phyloP scores from a whole-genome alignment of 192 early-diverging fungal species.

The Coemansia erecta region DNA sequence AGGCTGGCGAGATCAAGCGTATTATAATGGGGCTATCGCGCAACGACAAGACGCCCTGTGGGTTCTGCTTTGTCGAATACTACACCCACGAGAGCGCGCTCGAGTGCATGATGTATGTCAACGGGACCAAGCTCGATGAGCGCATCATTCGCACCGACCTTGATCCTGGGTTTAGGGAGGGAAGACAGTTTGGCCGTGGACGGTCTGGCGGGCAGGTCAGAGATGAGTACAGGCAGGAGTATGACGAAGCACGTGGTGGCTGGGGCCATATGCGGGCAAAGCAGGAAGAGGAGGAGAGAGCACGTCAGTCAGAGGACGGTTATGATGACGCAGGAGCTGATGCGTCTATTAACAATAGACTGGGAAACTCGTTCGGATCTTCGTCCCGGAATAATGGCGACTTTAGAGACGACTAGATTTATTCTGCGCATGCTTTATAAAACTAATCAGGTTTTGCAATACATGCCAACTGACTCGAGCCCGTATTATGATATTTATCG shows the following conservation, averaged over 20 bases:
- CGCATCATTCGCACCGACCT: slow-evolving; percentile 92
- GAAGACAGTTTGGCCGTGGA: slow-evolving; percentile 95
- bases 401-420: background rate
- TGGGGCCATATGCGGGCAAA: slow-evolving; percentile 81
- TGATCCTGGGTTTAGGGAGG: slow-evolving; percentile 91
- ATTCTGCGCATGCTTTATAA: background rate
- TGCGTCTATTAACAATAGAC: slow-evolving; percentile 29
- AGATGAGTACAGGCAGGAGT: slow-evolving; percentile 94
- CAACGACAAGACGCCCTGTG: slow-evolving; percentile 92
- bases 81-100: slow-evolving; percentile 89
- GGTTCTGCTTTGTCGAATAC: slow-evolving; percentile 99
- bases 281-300: slow-evolving; percentile 62
- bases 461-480: no score
- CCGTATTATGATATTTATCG: no score
- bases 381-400: background rate
- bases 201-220: slow-evolving; percentile 90
- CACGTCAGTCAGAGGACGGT: slow-evolving; percentile 58
- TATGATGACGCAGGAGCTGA: slow-evolving; percentile 59
- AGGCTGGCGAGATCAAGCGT: slow-evolving; percentile 95
- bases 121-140: slow-evolving; percentile 94
- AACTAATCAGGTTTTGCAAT: no score
- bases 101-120: slow-evolving; percentile 90
- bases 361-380: slow-evolving; percentile 9
- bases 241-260: slow-evolving; percentile 92
- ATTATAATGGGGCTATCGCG: slow-evolving; percentile 98